These are phyloP conservation scores for Lentinus brumalis DNA, from an alignment of 768 basidiomycete species.

Conservation along the genomic window DNA sequence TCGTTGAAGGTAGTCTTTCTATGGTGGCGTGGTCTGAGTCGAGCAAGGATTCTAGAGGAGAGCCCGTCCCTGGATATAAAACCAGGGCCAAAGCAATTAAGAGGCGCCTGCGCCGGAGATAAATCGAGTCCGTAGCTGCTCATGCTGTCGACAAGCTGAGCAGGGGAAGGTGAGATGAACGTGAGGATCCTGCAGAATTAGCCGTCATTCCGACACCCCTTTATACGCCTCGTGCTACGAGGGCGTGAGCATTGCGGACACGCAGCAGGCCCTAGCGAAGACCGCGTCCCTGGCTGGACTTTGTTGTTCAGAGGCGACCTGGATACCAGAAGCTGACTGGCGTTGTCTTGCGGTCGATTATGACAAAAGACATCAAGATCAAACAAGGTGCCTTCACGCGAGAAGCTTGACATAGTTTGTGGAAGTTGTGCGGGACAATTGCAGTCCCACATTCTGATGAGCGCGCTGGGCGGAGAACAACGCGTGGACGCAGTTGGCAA, in stretches of 20 bases:
- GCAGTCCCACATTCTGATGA: neutral
- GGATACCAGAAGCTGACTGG: neutral
- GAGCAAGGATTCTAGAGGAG: neutral
- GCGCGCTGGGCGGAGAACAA: neutral
- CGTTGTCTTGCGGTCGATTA: neutral
- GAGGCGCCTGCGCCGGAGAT: slow-evolving; percentile 11
- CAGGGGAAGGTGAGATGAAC: neutral
- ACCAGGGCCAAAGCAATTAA: neutral
- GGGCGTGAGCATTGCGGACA: neutral
- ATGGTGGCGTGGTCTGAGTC: slow-evolving; percentile 3
- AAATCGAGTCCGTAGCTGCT: neutral
- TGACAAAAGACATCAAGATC: neutral
- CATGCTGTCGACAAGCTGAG: slow-evolving; percentile 2
- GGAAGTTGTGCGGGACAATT: neutral
- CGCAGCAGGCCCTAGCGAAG: neutral
- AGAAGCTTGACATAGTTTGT: neutral
- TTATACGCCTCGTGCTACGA: neutral
- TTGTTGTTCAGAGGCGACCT: neutral
- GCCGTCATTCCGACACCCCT: neutral
- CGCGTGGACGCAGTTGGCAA: neutral
- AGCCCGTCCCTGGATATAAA: neutral
- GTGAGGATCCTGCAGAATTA: neutral
- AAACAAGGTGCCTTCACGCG: neutral
- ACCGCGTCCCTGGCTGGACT: neutral
- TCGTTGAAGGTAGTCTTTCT: slow-evolving; percentile 7